These are phyloP conservation scores for Geranium rotundifolium DNA, from an alignment of 345 rosid genomes.

Conservation along the genomic window DNA sequence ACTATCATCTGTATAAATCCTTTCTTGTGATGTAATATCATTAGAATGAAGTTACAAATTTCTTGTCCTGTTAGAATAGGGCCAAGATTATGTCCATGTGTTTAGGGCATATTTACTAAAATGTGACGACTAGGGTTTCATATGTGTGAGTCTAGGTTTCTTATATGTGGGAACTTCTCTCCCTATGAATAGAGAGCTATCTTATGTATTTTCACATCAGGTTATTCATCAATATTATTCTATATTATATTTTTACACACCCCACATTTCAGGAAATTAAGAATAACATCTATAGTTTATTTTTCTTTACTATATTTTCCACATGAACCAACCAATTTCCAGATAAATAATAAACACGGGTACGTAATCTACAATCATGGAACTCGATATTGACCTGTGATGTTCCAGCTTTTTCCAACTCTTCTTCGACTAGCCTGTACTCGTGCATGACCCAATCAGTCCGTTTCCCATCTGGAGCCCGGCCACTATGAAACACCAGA, in stretches of 20 bases:
- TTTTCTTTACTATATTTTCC: neutral
- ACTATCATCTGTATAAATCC: too few species aligned
- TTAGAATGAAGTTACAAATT: neutral
- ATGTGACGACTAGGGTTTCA: too few species aligned
- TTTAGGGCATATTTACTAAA: too few species aligned
- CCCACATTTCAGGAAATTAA: neutral
- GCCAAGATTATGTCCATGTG: too few species aligned
- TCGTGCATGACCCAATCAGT: constrained; percentile 91
- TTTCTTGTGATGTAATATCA: neutral
- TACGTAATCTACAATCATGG: constrained; percentile 1
- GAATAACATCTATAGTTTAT: neutral
- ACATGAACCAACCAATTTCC: neutral
- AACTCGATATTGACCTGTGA: constrained; percentile 27
- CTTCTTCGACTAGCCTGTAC: constrained; percentile 52
- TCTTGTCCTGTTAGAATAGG: too few species aligned
- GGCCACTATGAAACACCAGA: constrained; percentile 52
- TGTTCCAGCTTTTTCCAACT: constrained; percentile 30
- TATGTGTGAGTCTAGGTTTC: too few species aligned
- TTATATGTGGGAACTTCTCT: too few species aligned
- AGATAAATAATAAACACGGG: neutral
- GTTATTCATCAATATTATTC: too few species aligned
- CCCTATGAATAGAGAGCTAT: too few species aligned
- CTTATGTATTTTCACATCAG: too few species aligned
- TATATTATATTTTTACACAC: neutral
- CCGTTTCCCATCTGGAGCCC: constrained; percentile 47